These are phyloP conservation scores for Eucalyptus brandiana DNA, from an alignment of 345 rosid genomes.

Conservation along the genomic window DNA sequence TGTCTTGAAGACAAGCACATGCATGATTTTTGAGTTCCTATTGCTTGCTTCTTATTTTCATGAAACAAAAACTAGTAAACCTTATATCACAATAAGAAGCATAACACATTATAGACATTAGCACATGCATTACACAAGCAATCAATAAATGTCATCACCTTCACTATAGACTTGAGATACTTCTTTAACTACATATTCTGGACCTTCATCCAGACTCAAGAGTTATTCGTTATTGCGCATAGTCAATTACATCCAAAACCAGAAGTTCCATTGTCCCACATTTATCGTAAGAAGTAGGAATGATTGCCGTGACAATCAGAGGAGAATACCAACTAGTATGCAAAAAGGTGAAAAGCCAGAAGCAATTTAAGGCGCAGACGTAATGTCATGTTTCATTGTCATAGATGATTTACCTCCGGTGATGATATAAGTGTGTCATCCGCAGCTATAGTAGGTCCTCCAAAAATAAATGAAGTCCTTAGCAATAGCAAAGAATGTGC, in stretches of 20 bases:
- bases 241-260: too few relatives aligned
- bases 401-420: background rate
- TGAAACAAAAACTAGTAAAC: background rate
- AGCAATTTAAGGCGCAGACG: too few relatives aligned
- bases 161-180: too few relatives aligned
- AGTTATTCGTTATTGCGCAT: too few relatives aligned
- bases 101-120: too few relatives aligned
- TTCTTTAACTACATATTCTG: too few relatives aligned
- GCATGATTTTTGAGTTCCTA: background rate
- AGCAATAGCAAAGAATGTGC: background rate
- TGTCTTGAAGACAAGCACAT: background rate
- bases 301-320: background rate
- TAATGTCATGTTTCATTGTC: too few relatives aligned
- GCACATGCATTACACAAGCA: too few relatives aligned
- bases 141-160: too few relatives aligned
- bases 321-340: background rate
- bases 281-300: too few relatives aligned
- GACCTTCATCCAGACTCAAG: too few relatives aligned
- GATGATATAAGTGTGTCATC: background rate
- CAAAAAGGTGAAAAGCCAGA: background rate
- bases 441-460: background rate
- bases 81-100: background rate
- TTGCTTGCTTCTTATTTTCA: background rate
- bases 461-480: background rate
- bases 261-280: too few relatives aligned